Conservation (phyloP, 441 rosid species). For the Omphalea diandra region DNA sequence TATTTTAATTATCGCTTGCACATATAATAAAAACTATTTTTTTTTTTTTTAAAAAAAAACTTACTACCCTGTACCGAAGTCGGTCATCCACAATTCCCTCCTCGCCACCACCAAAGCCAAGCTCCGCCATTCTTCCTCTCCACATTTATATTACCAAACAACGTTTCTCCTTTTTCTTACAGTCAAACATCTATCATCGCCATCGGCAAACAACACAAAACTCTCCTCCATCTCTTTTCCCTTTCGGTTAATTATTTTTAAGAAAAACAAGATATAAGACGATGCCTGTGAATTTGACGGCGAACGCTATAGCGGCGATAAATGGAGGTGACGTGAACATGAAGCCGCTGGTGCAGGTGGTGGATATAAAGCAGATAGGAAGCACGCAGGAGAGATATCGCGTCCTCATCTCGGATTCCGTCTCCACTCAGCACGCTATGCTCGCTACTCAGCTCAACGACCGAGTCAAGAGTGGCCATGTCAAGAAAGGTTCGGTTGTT, state of each 20-base stretch:
- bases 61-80: too few species aligned
- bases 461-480: constrained; percentile 50
- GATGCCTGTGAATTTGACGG: constrained; percentile 73
- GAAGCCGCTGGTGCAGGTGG: constrained; percentile 75
- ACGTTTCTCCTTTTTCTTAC: not conserved
- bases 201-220: too few species aligned
- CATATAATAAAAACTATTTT: too few species aligned
- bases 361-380: constrained; percentile 61
- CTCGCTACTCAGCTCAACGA: constrained; percentile 79
- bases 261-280: constrained; percentile 11
- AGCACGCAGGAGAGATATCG: constrained; percentile 67
- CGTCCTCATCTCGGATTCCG: constrained; percentile 62
- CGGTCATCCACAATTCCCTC: too few species aligned
- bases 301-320: constrained; percentile 59
- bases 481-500: constrained; percentile 69
- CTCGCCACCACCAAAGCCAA: too few species aligned
- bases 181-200: not conserved
- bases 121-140: constrained; percentile 9
- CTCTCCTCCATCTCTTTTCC: not conserved
- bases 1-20: too few species aligned
- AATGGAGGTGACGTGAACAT: constrained; percentile 67
- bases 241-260: not conserved
- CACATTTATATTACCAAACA: not conserved
- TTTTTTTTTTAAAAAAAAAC: too few species aligned
- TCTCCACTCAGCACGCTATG: constrained; percentile 66